A percentile compares a stretch with the other conserved stretches of the same genome.
These are phyloP conservation scores for Paecilomyces fulvus DNA, from an alignment of 2,329 filamentous ascomycete species.

Conservation along the genomic window DNA sequence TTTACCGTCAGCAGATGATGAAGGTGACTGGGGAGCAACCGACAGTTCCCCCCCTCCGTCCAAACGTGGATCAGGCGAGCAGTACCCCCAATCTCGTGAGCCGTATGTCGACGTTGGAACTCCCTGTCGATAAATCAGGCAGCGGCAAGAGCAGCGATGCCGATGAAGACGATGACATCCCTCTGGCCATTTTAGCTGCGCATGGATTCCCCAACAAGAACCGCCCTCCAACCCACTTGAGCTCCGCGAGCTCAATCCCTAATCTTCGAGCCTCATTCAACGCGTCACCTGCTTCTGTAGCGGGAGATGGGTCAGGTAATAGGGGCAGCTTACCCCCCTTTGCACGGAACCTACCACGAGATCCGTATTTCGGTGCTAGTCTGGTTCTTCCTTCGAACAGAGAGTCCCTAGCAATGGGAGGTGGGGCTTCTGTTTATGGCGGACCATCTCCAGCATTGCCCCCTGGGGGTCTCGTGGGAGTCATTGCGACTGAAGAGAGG, in stretches of 20 bases:
- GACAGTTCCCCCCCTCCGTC: constrained; percentile 43
- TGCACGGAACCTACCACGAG: constrained; percentile 70
- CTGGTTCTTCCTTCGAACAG: constrained; percentile 63
- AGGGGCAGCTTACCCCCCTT: constrained; percentile 64
- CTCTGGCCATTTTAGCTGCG: constrained; percentile 74
- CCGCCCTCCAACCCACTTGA: constrained; percentile 62
- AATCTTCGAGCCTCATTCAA: constrained; percentile 54
- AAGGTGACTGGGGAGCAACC: constrained; percentile 74
- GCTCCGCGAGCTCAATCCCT: constrained; percentile 58
- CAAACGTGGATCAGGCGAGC: constrained; percentile 46
- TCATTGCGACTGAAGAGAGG: constrained; percentile 79
- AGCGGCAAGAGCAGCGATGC: constrained; percentile 40
- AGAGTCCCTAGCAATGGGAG: constrained; percentile 65
- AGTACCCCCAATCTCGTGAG: constrained; percentile 49
- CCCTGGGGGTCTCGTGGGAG: constrained; percentile 73
- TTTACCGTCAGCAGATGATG: constrained; percentile 94
- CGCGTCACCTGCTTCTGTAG: constrained; percentile 48
- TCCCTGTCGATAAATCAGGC: constrained; percentile 27
- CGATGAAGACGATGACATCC: constrained; percentile 81
- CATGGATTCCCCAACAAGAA: constrained; percentile 79
- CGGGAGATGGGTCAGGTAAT: constrained; percentile 40
- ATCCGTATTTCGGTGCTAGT: constrained; percentile 75
- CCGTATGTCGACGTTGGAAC: constrained; percentile 24
- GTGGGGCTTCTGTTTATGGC: constrained; percentile 41
- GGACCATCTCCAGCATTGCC: constrained; percentile 40